Evolutionary conservation across 164 flowering plant genomes (phyloP), one percentile per base, ranked within the genome.

Genomic region (Berberis thunbergii): DNA sequence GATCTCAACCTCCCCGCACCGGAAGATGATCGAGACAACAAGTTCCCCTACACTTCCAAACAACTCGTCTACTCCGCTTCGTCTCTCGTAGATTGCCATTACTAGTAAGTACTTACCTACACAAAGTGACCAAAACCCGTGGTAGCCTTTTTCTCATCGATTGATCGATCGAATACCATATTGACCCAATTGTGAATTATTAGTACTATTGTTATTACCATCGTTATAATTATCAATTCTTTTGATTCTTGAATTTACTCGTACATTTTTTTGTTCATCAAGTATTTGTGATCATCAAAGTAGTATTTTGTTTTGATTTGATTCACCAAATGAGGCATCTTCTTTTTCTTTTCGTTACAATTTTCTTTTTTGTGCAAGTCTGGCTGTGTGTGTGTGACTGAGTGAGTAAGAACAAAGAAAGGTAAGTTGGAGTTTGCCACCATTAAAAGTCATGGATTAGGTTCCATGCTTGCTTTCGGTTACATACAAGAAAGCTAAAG

Each of bases 1-100:
- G 92, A 86, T 80, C 89, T 85, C 49, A 85, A 85, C 57, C 86
- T 85, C 13, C 89, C 86, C 0, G 85, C 93, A 9, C 86, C 87
- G 2, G 61, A 65, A 12, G 86, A 81, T 45, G 84, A 86, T 4
- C 64, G 72, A 10, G 85, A 77, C 57, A 8, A 76, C 1, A 73
- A 75, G 50, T 70, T 73, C 9, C 3, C 67, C 46, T 76, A 76
- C 42, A 63, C 70, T 44, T 62, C 83, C 0, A 79, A 79, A 66
- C 80, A 66, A 50, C 68, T 71, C 57, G 68, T 73, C 55, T 74
- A 76, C 58, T 77, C 79, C 13, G 65, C 81, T n/a, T 12, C 69
- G 1, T 52, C 70, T 38, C 54, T 61, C 53, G 64, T 68, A 10
- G 85, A 82, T 63, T 84, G 88, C 67, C 81, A 84, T 69, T 75